Conservation (phyloP, 1,284 basidiomycete genomes). For the Ustilago tritici region DNA sequence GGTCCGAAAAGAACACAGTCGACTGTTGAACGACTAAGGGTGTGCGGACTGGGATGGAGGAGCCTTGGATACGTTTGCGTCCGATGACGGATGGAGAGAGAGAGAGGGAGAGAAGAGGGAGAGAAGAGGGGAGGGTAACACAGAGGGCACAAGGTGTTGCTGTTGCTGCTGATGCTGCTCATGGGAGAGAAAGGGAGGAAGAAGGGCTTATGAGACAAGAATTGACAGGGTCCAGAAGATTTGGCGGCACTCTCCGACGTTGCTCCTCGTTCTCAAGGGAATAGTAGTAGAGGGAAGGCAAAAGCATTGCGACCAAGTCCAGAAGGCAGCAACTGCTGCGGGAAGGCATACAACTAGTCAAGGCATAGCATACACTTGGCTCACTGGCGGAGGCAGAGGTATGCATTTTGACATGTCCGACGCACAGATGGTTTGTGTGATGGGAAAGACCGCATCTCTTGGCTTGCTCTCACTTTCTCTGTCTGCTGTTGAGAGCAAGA, state of each 20-base stretch:
- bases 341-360: background rate
- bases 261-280: background rate
- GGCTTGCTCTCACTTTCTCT: background rate
- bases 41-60: background rate
- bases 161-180: background rate
- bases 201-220: background rate
- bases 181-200: background rate
- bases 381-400: background rate
- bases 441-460: background rate
- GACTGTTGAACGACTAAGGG: constrained; percentile 14
- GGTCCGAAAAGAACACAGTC: background rate
- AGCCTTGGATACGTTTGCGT: background rate
- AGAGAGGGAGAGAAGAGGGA: background rate
- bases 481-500: background rate
- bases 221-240: constrained; percentile 11
- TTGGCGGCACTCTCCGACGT: constrained; percentile 1
- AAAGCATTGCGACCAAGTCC: background rate
- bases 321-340: background rate
- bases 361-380: too few species aligned
- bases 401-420: background rate
- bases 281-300: background rate
- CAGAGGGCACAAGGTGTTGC: background rate
- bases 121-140: background rate
- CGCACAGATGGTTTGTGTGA: constrained; percentile 3
- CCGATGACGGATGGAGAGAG: background rate